Evolutionary conservation across 2,329 filamentous ascomycete genomes (phyloP), one percentile per base, ranked within the genome.

Genomic region (Diplodia scrobiculata): DNA sequence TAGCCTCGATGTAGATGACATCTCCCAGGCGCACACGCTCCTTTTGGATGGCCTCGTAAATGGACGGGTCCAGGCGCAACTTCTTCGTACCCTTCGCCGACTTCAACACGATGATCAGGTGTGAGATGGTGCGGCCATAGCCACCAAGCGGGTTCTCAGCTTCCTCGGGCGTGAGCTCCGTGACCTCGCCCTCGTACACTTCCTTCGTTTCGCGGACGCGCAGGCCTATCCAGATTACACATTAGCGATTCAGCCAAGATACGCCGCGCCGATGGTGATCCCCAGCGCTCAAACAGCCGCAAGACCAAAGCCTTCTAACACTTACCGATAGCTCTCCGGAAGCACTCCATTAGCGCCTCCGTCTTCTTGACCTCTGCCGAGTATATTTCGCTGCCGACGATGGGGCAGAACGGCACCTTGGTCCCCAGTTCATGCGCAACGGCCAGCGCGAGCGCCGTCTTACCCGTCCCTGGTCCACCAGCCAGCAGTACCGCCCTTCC

Each of bases 311-410:
- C 27, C 21, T 9, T 38, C 25, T 27, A n/a, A 5, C 14, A 67
- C 73, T 27, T 80, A 86, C 94, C 95, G 78, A 99, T 99, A 67
- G 95, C 95, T 76, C 95, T 86, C 77, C 95, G 87, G 79, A 99
- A 99, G 82, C 98, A 98, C 84, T 99, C 95, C 95, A 98, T 98
- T 76, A 99, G 82, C 71, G 96, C 90, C 80, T 99, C 95, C 59
- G 95, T 99, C 87, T 99, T 99, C 87, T 99, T 99, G 70, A 99
- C 93, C 80, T 99, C 95, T 53, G 94, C 90, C 72, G 92, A 97
- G 82, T 97, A 99, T 73, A 99, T 90, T 80, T 99, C 95, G 83
- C 93, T 97, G 72, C 93, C 95, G 63, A 97, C 95, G 76, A 99
- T 98, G 47, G 94, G 93, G 79, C 95, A 97, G 78, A 99, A 99